These are phyloP conservation scores for Penicillium cataractarum DNA, from an alignment of 495 filamentous ascomycete species.

Conservation along the genomic window DNA sequence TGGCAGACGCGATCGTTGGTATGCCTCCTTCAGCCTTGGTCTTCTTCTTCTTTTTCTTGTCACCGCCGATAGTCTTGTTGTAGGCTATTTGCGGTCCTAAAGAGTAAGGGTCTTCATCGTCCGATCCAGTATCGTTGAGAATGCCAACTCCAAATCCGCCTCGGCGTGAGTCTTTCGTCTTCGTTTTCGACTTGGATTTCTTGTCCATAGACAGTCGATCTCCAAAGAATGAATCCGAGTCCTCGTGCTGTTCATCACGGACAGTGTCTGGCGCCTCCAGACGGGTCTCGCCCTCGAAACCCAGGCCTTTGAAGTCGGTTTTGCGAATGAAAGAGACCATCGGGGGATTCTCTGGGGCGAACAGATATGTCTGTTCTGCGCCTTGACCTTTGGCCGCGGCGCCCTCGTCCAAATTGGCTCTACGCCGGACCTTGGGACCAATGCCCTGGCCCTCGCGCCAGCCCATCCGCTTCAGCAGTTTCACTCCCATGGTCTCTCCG, in stretches of 20 bases:
- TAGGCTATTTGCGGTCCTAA: constrained; percentile 92
- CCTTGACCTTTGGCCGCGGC: constrained; percentile 37
- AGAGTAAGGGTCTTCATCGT: constrained; percentile 94
- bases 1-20: constrained; percentile 49
- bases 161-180: constrained; percentile 54
- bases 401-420: constrained; percentile 66
- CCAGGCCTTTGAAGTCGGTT: constrained; percentile 78
- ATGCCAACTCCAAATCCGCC: constrained; percentile 86
- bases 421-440: constrained; percentile 82
- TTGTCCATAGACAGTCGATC: constrained; percentile 32
- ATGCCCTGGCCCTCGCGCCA: constrained; percentile 95
- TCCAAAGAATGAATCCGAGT: constrained; percentile 49
- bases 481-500: constrained; percentile 89
- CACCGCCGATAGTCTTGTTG: constrained; percentile 78
- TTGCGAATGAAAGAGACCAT: constrained; percentile 80
- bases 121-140: constrained; percentile 94
- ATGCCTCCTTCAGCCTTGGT: constrained; percentile 28
- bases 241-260: constrained; percentile 49
- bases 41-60: constrained; percentile 81
- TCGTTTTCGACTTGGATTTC: constrained; percentile 37
- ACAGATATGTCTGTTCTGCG: constrained; percentile 65
- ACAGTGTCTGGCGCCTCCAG: constrained; percentile 48
- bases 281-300: constrained; percentile 69
- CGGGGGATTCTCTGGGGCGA: constrained; percentile 83
- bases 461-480: constrained; percentile 89